Conservation (phyloP, 2,329 filamentous ascomycete species). For the Helminthosporium solani region DNA sequence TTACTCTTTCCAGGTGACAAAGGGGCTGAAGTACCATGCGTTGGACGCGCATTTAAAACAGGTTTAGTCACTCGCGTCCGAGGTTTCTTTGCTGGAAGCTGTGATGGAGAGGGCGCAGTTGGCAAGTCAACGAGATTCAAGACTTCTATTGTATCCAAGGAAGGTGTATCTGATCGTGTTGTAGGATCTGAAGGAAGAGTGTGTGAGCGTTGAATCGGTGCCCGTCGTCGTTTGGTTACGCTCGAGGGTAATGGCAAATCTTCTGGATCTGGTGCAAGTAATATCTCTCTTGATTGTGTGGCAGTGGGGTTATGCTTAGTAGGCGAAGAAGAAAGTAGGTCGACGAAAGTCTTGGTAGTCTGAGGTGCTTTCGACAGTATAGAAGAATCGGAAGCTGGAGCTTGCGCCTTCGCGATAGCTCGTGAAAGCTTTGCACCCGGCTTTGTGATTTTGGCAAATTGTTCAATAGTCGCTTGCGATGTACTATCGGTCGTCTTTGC, state of each 20-base stretch:
- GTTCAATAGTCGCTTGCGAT: slow-evolving; percentile 27
- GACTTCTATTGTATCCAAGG: slow-evolving; percentile 24
- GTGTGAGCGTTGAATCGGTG: slow-evolving; percentile 37
- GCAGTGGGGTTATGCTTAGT: slow-evolving; percentile 4
- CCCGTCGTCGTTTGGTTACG: slow-evolving; percentile 32
- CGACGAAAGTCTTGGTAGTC: slow-evolving; percentile 15
- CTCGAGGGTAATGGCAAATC: slow-evolving; percentile 32
- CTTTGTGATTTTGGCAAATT: slow-evolving; percentile 40
- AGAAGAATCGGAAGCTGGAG: neutral
- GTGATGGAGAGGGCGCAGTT: slow-evolving; percentile 23
- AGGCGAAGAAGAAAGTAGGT: slow-evolving; percentile 36
- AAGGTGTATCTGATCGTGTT: slow-evolving; percentile 20
- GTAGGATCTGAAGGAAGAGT: slow-evolving; percentile 27
- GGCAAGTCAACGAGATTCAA: slow-evolving; percentile 31
- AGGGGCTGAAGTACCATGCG: slow-evolving; percentile 16
- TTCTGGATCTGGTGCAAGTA: slow-evolving; percentile 19
- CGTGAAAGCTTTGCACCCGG: slow-evolving; percentile 26
- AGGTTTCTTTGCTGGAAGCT: slow-evolving; percentile 25
- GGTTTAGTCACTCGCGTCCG: slow-evolving; percentile 13
- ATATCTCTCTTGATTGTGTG: slow-evolving; percentile 12
- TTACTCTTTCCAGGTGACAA: slow-evolving; percentile 21
- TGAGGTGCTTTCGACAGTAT: slow-evolving; percentile 6
- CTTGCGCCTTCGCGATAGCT: slow-evolving; percentile 21
- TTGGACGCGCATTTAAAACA: slow-evolving; percentile 4
- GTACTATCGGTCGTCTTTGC: slow-evolving; percentile 21